Conservation (phyloP, 2,329 filamentous ascomycete species). For the Septoria linicola region DNA sequence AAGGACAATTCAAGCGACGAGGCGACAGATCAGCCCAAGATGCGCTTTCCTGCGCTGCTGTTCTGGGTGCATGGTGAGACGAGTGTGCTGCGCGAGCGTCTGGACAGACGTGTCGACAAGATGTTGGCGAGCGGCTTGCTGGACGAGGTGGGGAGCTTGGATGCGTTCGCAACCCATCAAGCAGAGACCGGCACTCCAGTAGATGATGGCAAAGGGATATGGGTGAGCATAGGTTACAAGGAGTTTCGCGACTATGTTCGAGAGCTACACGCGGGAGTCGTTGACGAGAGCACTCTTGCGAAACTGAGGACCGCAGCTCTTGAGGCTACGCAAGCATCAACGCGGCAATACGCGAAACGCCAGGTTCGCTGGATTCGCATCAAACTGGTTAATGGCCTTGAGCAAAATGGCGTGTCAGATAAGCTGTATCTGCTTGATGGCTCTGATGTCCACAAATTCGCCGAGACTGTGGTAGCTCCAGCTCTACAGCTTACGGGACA, state of each 20-base stretch:
- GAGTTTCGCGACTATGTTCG: constrained; percentile 74
- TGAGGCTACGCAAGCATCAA: constrained; percentile 76
- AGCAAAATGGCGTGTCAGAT: constrained; percentile 55
- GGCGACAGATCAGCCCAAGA: constrained; percentile 7
- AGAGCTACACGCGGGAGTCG: constrained; percentile 28
- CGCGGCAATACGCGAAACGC: constrained; percentile 80
- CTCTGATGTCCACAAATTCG: constrained; percentile 64
- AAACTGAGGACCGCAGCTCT: constrained; percentile 60
- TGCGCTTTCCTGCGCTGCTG: constrained; percentile 63
- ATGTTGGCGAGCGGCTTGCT: constrained; percentile 72
- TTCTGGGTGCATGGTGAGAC: constrained; percentile 84
- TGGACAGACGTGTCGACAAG: constrained; percentile 75
- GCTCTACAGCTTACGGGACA: constrained; percentile 61
- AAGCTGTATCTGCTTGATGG: constrained; percentile 79
- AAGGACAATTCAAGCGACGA: constrained; percentile 20
- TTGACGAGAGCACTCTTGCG: constrained; percentile 47
- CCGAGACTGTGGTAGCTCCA: constrained; percentile 61
- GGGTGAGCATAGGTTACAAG: constrained; percentile 95
- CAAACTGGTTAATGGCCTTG: constrained; percentile 68
- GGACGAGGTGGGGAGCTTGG: constrained; percentile 59
- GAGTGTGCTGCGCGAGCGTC: constrained; percentile 64
- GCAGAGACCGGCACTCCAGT: constrained; percentile 51
- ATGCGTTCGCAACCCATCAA: constrained; percentile 47
- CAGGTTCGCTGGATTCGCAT: constrained; percentile 85
- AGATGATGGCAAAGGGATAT: constrained; percentile 80